Evolutionary conservation across 352 stramenopile species (phyloP), one percentile per base, ranked within the genome.

Genomic region (Phytopythium montanum): DNA sequence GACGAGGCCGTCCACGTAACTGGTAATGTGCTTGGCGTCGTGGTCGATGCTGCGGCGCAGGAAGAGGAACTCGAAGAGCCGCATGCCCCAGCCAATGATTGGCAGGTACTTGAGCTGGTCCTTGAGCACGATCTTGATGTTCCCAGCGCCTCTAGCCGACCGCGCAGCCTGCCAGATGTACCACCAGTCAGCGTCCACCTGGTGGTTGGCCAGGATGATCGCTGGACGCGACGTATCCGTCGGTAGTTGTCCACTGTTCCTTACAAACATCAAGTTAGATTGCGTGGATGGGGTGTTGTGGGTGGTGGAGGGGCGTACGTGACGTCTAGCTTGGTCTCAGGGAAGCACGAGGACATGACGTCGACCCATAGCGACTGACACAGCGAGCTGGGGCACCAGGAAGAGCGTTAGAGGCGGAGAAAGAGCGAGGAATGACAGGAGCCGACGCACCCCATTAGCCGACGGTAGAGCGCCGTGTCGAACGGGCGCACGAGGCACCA

Each of bases 161-260:
- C 85, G 82, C 61, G 88, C 79, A 29, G 90, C 79, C 63, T 94
- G 83, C 83, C 92, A 97, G 48, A 97, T 81, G 66, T 94, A 97
- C 92, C 91, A 98, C 76, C 90, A 97, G 74, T 98, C 94, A 13
- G 81, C 88, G 68, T 98, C 88, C 36, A 95, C 79, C 48, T 97
- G 76, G 72, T 98, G 92, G 73, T 98, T 98, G 9, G 76, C 85
- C 28, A 97, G 85, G 61, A 97, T 76, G 59, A 98, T 92, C 8
- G 72, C 81, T 14, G 89, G 89, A 18, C 88, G 88, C 13, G 82
- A 65, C 21, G 67, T 67, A 58, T 93, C 85, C 5, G 69, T 75
- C 21, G 90, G 88, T 21, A 97, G 59, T 53, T 97, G 85, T 8
- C 85, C 85, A 18, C 78, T 88, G 36, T 16, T 6, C 44, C 6